Evolutionary conservation across 371 early-diverging fungal species (phyloP).

Genomic region (Mucor mucedo): DNA sequence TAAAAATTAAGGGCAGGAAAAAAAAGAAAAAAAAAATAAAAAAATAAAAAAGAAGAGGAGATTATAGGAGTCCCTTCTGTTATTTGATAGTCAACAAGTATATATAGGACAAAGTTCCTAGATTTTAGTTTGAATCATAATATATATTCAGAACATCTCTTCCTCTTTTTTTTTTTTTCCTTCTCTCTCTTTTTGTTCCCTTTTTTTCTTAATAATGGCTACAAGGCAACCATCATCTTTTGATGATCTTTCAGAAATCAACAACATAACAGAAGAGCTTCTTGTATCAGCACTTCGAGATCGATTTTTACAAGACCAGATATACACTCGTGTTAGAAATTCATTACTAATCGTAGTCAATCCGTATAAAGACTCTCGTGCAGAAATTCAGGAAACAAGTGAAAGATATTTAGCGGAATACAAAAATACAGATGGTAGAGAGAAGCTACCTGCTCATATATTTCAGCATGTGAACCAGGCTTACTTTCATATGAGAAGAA

Average conservation of each 20-base stretch:
- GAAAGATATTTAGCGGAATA: conserved; percentile 45
- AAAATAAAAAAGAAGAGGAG: background rate
- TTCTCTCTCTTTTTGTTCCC: background rate
- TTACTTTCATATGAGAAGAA: conserved; percentile 52
- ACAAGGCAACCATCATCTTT: conserved; percentile 3
- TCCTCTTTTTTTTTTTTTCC: background rate
- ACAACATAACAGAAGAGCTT: conserved; percentile 50
- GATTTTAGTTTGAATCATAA: conserved; percentile 25
- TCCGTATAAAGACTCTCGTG: conserved; percentile 58
- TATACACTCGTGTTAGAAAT: conserved; percentile 69
- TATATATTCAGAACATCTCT: conserved; percentile 2
- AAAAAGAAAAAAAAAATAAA: background rate
- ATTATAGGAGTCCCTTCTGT: conserved; percentile 4
- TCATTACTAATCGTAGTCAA: conserved; percentile 55
- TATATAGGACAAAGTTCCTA: conserved; percentile 17
- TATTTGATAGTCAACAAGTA: conserved; percentile 1
- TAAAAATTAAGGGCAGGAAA: background rate
- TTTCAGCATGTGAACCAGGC: conserved; percentile 50
- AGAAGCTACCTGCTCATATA: conserved; percentile 39
- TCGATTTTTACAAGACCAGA: conserved; percentile 61
- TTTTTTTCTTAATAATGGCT: conserved; percentile 2
- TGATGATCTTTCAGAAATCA: conserved; percentile 49
- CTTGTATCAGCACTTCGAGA: conserved; percentile 60
- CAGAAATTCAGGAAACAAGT: conserved; percentile 51
- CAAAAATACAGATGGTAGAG: conserved; percentile 38